Evolutionary conservation across 2,329 filamentous ascomycete species (phyloP).

Genomic region (Apiospora arundinis): DNA sequence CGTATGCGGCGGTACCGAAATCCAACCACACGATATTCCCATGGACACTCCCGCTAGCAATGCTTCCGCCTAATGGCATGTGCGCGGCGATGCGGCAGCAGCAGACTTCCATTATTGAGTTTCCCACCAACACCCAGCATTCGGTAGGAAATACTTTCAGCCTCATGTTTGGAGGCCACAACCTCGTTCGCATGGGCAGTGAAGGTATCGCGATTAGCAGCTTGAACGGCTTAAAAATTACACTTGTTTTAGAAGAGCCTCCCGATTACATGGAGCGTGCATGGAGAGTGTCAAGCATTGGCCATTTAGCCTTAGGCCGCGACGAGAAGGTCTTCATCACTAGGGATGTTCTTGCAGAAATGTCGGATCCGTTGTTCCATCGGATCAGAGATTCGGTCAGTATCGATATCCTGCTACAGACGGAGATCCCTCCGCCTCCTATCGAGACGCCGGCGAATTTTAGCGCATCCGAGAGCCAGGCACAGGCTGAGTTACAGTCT

Average conservation of each 20-base stretch:
- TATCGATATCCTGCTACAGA: constrained; percentile 76
- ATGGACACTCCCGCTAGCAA: constrained; percentile 82
- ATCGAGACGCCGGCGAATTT: constrained; percentile 29
- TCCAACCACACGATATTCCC: constrained; percentile 85
- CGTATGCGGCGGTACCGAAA: not conserved
- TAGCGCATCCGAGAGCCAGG: constrained; percentile 36
- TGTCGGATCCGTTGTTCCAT: constrained; percentile 84
- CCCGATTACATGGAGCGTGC: constrained; percentile 47
- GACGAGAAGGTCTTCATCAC: constrained; percentile 87
- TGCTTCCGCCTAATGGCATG: constrained; percentile 79
- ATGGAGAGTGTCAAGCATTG: constrained; percentile 81
- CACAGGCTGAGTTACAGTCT: constrained; percentile 36
- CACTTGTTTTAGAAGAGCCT: constrained; percentile 69
- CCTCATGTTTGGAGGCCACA: constrained; percentile 53
- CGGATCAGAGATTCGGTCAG: constrained; percentile 75
- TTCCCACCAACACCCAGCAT: constrained; percentile 57
- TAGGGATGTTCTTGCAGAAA: constrained; percentile 75
- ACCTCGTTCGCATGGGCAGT: constrained; percentile 51
- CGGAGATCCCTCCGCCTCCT: constrained; percentile 31
- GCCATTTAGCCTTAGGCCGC: constrained; percentile 79
- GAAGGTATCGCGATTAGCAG: constrained; percentile 57
- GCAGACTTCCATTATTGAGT: constrained; percentile 72
- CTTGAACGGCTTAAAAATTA: constrained; percentile 65
- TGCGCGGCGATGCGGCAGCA: constrained; percentile 75
- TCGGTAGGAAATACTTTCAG: constrained; percentile 50